Base-by-base conservation (phyloP, 306 rosid species). In the Cucurbita maxima region DNA sequence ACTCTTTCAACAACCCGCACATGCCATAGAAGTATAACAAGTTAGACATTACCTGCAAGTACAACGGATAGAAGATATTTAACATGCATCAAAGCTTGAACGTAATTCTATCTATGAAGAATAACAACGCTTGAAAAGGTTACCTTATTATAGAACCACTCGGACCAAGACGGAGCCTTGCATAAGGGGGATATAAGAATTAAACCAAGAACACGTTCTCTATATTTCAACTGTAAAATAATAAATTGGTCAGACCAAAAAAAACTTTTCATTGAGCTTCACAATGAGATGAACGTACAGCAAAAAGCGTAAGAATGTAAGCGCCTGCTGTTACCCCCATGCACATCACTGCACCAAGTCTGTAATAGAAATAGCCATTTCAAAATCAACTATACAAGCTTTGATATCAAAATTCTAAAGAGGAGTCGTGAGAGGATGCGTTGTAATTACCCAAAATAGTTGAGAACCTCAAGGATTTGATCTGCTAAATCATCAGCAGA, bases 281-380 rank as follows among this genome's bases (percentile, higher is more conserved):
- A 47, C 0, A 10, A 38, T 34, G 45, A 45, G 62, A 69, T 74
- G 66, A 71, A 85, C 98, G 57, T 92, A 92, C 98, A 19, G 98
- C 92, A 48, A 92, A 92, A 58, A 92, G 78, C 3, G 92, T 72
- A 43, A 92, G 96, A 81, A 92, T 87, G 79, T 89, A 92, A 50
- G 96, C 98, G 77, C 98, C 98, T 19, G 96, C 92, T 1, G 92
- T 89, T 71, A 87, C 96, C 77, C 98, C 98, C 98, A 92, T 89
- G 81, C 98, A 92, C 98, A 92, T 92, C 77, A 92, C 98, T 16
- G 95, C 95, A 70, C 88, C 96, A 71, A 92, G 96, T 88, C 98
- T 92, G 88, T 68, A 72, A 72, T 76, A 79, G 77, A 73, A 70
- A 38, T 8, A 56, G 6, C 62, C 41, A 13, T 25, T 20, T 11